These are phyloP conservation scores for Trypanosoma boissoni DNA, from an alignment of 208 protist species.

Conservation along the genomic window DNA sequence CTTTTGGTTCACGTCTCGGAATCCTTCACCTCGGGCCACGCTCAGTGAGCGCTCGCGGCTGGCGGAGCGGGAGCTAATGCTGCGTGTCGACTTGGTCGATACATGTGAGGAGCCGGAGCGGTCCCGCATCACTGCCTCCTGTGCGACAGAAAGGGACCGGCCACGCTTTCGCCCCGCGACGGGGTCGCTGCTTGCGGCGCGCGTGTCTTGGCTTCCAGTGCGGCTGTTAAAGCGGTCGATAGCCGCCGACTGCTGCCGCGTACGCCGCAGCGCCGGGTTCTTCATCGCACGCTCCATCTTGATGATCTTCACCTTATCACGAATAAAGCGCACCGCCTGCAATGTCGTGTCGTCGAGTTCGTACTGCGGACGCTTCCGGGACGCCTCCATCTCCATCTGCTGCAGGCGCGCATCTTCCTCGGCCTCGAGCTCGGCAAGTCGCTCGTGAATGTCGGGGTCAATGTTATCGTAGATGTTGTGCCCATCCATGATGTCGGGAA, in stretches of 20 bases:
- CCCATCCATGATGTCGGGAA: constrained; percentile 99
- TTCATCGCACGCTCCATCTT: constrained; percentile 90
- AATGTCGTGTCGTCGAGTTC: constrained; percentile 68
- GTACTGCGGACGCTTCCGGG: constrained; percentile 56
- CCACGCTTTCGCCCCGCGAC: constrained; percentile 49
- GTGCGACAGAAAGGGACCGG: constrained; percentile 76
- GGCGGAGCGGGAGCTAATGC: constrained; percentile 65
- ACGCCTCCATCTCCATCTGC: constrained; percentile 93
- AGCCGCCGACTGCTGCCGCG: constrained; percentile 62
- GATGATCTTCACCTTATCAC: constrained; percentile 85
- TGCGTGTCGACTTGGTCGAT: constrained; percentile 80
- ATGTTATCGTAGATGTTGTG: constrained; percentile 99
- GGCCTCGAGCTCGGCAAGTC: constrained; percentile 89
- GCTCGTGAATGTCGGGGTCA: constrained; percentile 98
- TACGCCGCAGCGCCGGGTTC: constrained; percentile 86
- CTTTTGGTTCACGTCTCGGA: constrained; percentile 88
- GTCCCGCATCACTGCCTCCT: constrained; percentile 76
- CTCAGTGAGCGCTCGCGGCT: constrained; percentile 73
- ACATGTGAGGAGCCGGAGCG: constrained; percentile 74
- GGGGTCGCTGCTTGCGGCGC: constrained; percentile 35
- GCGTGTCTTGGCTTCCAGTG: constrained; percentile 68
- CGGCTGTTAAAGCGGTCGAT: constrained; percentile 88
- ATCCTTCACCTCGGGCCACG: constrained; percentile 82
- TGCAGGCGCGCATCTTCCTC: constrained; percentile 91
- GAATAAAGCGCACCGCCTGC: constrained; percentile 86